Conservation (phyloP, 169 alveolate genomes). For the Babesia caballi region DNA sequence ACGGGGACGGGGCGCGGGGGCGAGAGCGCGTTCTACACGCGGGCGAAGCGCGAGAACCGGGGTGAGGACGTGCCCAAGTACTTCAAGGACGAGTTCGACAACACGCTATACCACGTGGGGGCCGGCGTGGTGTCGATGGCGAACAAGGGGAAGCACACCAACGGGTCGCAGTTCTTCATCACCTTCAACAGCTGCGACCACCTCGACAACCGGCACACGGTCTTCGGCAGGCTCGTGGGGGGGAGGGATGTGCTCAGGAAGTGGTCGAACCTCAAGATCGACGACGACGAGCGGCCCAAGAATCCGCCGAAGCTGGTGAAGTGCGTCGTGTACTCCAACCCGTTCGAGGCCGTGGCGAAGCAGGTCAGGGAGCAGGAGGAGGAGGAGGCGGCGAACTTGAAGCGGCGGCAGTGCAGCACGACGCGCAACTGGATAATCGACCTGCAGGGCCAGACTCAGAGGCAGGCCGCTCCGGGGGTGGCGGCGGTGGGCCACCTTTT, state of each 20-base stretch:
- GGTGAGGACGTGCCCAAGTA: conserved; percentile 54
- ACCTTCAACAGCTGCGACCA: conserved; percentile 90
- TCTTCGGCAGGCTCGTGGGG: conserved; percentile 64
- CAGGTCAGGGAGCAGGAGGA: conserved; percentile 4
- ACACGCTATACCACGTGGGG: conserved; percentile 60
- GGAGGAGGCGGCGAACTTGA: background rate
- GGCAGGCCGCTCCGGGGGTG: background rate
- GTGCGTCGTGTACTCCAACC: conserved; percentile 49
- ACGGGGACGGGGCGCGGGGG: conserved; percentile 96
- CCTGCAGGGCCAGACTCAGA: background rate
- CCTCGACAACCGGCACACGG: conserved; percentile 88
- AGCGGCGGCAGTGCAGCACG: conserved; percentile 19
- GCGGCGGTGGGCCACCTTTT: conserved; percentile 10
- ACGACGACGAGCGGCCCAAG: conserved; percentile 63
- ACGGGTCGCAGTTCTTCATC: conserved; percentile 90
- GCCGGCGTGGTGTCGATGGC: conserved; percentile 66
- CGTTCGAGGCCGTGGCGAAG: conserved; percentile 45
- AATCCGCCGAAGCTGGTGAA: conserved; percentile 59
- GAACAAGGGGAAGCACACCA: conserved; percentile 77
- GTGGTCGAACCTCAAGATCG: conserved; percentile 49
- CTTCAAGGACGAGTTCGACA: conserved; percentile 62
- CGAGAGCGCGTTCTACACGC: conserved; percentile 65
- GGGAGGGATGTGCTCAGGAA: conserved; percentile 54
- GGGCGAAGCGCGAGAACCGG: conserved; percentile 38
- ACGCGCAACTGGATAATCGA: conserved; percentile 55